phyloP scores from a whole-genome alignment of 441 rosid genomes.

The Dalechampia spathulata region DNA sequence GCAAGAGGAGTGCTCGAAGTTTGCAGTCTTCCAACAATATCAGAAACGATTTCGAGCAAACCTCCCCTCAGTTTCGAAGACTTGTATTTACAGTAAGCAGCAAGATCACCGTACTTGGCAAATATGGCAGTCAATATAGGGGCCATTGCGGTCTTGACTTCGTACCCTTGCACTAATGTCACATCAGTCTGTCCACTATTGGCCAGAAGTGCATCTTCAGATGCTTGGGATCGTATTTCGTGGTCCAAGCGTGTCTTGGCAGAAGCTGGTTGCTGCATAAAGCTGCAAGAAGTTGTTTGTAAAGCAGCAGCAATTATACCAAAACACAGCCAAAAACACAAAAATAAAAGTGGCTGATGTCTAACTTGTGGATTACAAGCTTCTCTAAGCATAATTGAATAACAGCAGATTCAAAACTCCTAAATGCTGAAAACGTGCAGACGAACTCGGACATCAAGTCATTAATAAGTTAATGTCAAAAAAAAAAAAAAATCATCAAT shows the following conservation, averaged over 20 bases:
- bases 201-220: constrained; percentile 2
- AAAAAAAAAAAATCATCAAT: no score
- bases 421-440: no score
- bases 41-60: constrained; percentile 13
- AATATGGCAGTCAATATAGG: constrained; percentile 15
- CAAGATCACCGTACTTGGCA: constrained; percentile 14
- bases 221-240: neutral
- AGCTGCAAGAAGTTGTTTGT: constrained; percentile 10
- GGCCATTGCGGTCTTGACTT: constrained; percentile 12
- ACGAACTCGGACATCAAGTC: no score
- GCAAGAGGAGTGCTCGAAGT: constrained; percentile 7
- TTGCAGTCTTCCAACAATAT: constrained; percentile 13
- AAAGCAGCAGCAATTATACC: neutral
- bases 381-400: neutral
- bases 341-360: neutral
- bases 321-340: neutral
- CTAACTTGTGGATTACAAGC: neutral
- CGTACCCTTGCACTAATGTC: constrained; percentile 15
- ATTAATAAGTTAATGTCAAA: no score
- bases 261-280: constrained; percentile 3
- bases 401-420: no score
- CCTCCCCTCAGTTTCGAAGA: constrained; percentile 1
- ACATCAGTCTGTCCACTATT: neutral
- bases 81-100: constrained; percentile 7
- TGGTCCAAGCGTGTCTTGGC: neutral